Base-by-base conservation (phyloP, 768 basidiomycete genomes). In the Leccinum subgranulosum region DNA sequence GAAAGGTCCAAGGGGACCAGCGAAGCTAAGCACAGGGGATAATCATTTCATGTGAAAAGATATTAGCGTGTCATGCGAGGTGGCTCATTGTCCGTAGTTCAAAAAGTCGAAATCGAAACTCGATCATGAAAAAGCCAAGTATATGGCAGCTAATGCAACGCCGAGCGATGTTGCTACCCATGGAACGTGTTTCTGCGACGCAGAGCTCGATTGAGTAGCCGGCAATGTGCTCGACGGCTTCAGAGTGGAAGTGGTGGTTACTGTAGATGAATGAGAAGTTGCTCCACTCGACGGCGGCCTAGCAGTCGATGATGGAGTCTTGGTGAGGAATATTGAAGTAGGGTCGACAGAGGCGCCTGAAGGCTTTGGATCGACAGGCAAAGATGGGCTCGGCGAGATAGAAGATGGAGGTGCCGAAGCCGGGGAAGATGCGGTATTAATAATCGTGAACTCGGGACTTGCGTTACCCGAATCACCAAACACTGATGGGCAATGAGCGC, bases 371-470 rank as follows among this genome's bases (percentile, higher is more conserved):
- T 43, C 51, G 8, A 3, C 25, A 23, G 57, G 25, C 6, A 15
- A 47, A 23, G 46, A 47, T 47, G 46, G 9, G 46, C 27, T 39
- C 11, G 66, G 31, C 9, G 59, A 28, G 6, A 9, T 6, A 48
- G 65, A 43, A 21, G 54, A 33, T 6, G 68, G 45, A 9, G 61
- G 12, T 49, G 21, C 31, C 27, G 65, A 41, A 19, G 64, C 49
- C 8, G 69, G 73, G 45, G 78, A 79, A 56, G 80, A 75, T 27
- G 73, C 69, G 62, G 92, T 92, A 36, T 96, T 81, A 61, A 81
- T 71, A 43, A 76, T 76, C 56, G 75, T 75, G 39, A 76, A 78
- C 49, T 69, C 23, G 15, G 74, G 76, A 50, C 75, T 76, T 8
- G 75, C 69, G 39, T 76, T 76, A 41, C 75, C 75, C 45, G 77